Evolutionary conservation across 192 early-diverging fungal genomes (phyloP).

Genomic region (Coemansia umbellata): DNA sequence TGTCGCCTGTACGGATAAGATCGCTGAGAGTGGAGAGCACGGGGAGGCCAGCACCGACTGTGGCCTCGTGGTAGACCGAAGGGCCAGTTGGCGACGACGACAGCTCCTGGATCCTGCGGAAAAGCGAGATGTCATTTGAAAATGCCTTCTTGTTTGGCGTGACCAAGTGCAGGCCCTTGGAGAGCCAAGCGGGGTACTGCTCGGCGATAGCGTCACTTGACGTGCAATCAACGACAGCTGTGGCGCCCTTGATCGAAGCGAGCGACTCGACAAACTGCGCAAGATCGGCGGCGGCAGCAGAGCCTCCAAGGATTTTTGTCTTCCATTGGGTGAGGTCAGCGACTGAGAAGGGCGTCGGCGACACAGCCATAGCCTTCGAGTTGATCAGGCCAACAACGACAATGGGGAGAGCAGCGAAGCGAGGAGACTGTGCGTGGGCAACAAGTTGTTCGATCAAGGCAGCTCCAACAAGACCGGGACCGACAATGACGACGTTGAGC

Average conservation of each 20-base stretch:
- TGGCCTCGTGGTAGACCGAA: conserved; percentile 86
- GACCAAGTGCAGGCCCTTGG: conserved; percentile 76
- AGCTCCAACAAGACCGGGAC: conserved; percentile 92
- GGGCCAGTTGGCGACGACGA: conserved; percentile 52
- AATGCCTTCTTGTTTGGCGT: conserved; percentile 99
- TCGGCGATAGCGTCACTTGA: conserved; percentile 72
- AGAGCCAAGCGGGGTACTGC: conserved; percentile 81
- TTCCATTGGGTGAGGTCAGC: conserved; percentile 53
- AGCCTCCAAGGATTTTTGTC: conserved; percentile 39
- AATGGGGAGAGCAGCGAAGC: conserved; percentile 53
- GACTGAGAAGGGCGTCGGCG: conserved; percentile 40
- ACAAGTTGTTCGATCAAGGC: conserved; percentile 81
- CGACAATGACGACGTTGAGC: conserved; percentile 86
- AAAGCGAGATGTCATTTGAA: conserved; percentile 68
- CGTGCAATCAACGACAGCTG: conserved; percentile 90
- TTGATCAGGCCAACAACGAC: conserved; percentile 76
- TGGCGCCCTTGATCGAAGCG: conserved; percentile 50
- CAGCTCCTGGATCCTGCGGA: conserved; percentile 65
- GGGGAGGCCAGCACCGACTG: conserved; percentile 96
- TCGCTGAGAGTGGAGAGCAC: conserved; percentile 88
- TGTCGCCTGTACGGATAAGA: conserved; percentile 87
- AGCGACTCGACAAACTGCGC: conserved; percentile 56
- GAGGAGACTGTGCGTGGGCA: conserved; percentile 48
- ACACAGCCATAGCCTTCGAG: conserved; percentile 66
- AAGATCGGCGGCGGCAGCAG: conserved; percentile 48